Conservation (phyloP, 2,329 filamentous ascomycete genomes). For the Coleophoma cylindrospora region DNA sequence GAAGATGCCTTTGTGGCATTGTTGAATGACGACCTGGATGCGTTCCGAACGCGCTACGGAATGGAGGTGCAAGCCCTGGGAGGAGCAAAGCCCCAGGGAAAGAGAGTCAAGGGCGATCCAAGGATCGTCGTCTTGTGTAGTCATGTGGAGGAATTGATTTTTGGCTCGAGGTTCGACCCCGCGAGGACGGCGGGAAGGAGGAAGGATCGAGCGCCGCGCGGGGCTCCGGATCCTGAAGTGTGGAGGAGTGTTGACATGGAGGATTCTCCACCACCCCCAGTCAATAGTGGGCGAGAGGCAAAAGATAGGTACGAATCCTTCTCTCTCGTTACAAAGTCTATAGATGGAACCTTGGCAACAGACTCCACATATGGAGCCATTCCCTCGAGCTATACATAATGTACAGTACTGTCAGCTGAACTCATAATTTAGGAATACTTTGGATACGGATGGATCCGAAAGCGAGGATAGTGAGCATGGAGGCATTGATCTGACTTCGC, state of each 20-base stretch:
- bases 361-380: no score
- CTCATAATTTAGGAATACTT: not conserved
- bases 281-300: no score
- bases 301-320: not conserved
- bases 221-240: constrained; percentile 31
- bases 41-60: constrained; percentile 2
- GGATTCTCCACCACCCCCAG: constrained; percentile 31
- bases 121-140: constrained; percentile 43
- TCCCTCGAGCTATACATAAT: no score
- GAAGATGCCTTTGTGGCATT: constrained; percentile 41
- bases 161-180: constrained; percentile 38
- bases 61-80: constrained; percentile 27
- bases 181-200: constrained; percentile 37
- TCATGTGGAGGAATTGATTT: constrained; percentile 44
- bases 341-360: no score
- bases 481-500: not conserved
- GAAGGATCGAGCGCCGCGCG: constrained; percentile 38
- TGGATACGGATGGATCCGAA: not conserved
- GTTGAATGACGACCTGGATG: constrained; percentile 11
- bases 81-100: constrained; percentile 22
- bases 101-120: constrained; percentile 41
- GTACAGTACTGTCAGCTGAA: not conserved
- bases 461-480: not conserved
- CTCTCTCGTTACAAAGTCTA: not conserved
- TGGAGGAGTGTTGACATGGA: constrained; percentile 40